Base-by-base conservation (phyloP, 331 rosid species). In the Rosa hybrid region DNA sequence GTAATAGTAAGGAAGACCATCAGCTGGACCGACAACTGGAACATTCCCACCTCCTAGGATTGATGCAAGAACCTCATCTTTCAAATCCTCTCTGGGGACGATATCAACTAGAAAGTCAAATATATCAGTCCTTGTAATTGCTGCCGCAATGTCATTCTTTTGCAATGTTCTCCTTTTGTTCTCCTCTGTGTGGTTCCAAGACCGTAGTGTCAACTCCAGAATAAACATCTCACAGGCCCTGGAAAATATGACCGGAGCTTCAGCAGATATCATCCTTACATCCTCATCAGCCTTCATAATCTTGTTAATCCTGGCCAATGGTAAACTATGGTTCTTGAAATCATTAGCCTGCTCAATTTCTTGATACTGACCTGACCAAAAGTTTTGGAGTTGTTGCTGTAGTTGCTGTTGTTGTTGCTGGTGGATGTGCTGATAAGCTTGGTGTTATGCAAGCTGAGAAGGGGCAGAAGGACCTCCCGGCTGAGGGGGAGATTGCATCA, bases 151-250 rank as follows among this genome's bases (percentile, higher is more conserved):
- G 80, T 91, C 97, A 63, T 77, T 85, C 85, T 90, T 91, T 77
- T 90, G 89, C 68, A 91, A 84, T 1, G 89, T 87, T 72, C 86
- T 82, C 73, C 97, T 85, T 59, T 81, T 88, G 89, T 83, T 86
- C 86, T 85, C 92, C 74, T 88, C 91, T 0, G 90, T 80, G 50
- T 85, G 88, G 67, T 62, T 84, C 97, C 97, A 91, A 0, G 94
- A 84, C 76, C 89, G 86, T 74, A 81, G 85, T 30, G 97, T 90
- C n/a, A 91, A 74, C 83, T 91, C 97, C 60, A 81, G 85, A 23
- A 88, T 88, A 85, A 91, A 91, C 92, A 91, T 88, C 71, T 91
- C 97, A 54, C 97, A 91, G 5, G 94, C 97, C 90, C 92, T 83
- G 23, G 93, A 85, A 38, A 91, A 88, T 65, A 91, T 34, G 20